Evolutionary conservation across 2,329 filamentous ascomycete species (phyloP).

Genomic region (Neofusicoccum sp.): DNA sequence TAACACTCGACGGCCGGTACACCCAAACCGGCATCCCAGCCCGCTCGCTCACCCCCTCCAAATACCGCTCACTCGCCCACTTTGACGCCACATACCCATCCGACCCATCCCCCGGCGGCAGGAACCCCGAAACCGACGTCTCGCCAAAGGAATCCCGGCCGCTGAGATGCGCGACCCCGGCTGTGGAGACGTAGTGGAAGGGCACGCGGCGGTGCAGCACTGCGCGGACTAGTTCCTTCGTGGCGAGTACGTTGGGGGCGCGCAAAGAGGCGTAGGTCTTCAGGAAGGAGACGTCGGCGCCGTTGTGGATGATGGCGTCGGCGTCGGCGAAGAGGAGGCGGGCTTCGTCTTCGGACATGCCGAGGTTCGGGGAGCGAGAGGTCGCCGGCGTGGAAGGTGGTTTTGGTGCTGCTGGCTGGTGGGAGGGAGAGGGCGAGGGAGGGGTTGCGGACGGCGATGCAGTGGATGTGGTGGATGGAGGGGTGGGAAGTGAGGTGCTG

Average conservation of each 20-base stretch:
- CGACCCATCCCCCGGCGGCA: slow-evolving; percentile 28
- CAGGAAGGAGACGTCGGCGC: slow-evolving; percentile 25
- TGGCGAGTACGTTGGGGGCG: slow-evolving; percentile 23
- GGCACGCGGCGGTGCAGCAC: slow-evolving; percentile 19
- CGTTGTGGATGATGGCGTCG: slow-evolving; percentile 24
- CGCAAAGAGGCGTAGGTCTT: slow-evolving; percentile 25
- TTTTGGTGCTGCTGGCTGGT: too few species aligned
- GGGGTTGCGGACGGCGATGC: slow-evolving; percentile 18
- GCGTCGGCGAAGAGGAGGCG: slow-evolving; percentile 26
- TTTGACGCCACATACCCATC: slow-evolving; percentile 41
- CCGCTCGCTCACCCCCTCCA: slow-evolving; percentile 29
- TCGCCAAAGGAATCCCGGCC: background rate
- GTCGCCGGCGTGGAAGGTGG: slow-evolving; percentile 39
- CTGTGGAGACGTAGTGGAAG: slow-evolving; percentile 24
- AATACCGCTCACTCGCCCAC: slow-evolving; percentile 41
- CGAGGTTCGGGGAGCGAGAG: slow-evolving; percentile 32
- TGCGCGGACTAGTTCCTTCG: slow-evolving; percentile 17
- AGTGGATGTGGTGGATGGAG: slow-evolving; percentile 12
- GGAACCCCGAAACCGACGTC: slow-evolving; percentile 17
- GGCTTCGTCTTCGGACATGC: slow-evolving; percentile 33
- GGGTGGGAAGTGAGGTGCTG: background rate
- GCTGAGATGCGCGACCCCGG: background rate
- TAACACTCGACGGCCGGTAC: slow-evolving; percentile 19
- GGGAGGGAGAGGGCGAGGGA: background rate
- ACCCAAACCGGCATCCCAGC: slow-evolving; percentile 28